Evolutionary conservation across 78 protist species (phyloP).

Genomic region (Chrysochromulina parva): DNA sequence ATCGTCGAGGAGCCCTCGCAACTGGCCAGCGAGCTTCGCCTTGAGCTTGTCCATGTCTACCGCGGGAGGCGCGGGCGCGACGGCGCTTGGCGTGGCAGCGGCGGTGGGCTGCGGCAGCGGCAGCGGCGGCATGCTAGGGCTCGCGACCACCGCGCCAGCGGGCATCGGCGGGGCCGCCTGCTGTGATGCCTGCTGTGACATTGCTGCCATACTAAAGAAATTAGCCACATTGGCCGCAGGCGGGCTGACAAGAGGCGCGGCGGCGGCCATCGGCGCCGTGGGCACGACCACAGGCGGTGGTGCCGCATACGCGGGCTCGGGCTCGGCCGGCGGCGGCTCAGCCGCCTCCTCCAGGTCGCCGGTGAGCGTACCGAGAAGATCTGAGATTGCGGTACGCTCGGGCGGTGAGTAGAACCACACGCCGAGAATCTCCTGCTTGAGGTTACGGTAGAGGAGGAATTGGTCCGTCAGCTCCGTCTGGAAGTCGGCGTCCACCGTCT

Average conservation of each 20-base stretch:
- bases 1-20: not conserved
- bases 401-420: conserved; percentile 3
- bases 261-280: not conserved
- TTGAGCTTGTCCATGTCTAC: not conserved
- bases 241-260: not conserved
- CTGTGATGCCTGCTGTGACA: not conserved
- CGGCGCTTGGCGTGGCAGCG: not conserved
- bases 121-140: too few relatives aligned
- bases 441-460: not conserved
- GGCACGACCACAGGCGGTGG: not conserved
- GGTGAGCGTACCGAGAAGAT: not conserved
- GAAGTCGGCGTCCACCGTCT: not conserved
- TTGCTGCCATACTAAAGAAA: not conserved
- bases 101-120: not conserved
- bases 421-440: not conserved
- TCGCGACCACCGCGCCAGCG: not conserved
- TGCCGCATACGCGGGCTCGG: not conserved
- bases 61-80: not conserved
- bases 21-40: not conserved
- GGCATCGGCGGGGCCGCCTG: not conserved
- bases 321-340: not conserved
- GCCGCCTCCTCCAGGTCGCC: not conserved
- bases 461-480: not conserved
- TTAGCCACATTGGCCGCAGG: not conserved
- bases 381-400: not conserved